phyloP scores from a whole-genome alignment of 306 rosid genomes.

The cucumber (Cucumis sativus) region Cucumber_9930_V3 NC_026660.2:7564001-7564500 shows the following conservation, averaged over 20 bases:
- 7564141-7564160: slow-evolving; percentile 60
- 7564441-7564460: background rate
- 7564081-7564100: slow-evolving; percentile 54
- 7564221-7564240: background rate
- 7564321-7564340: background rate
- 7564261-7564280: background rate
- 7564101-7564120: slow-evolving; percentile 40
- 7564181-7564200: slow-evolving; percentile 4
- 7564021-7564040: slow-evolving; percentile 32
- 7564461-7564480: background rate
- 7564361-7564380: background rate
- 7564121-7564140: slow-evolving; percentile 44
- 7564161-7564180: background rate
- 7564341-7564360: background rate
- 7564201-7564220: background rate
- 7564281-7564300: too few relatives aligned
- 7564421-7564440: background rate
- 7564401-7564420: background rate
- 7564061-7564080: slow-evolving; percentile 52
- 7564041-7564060: slow-evolving; percentile 31
- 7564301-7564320: background rate
- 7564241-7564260: background rate
- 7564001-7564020: slow-evolving; percentile 30
- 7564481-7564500: background rate
- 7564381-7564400: background rate